Evolutionary conservation across 768 basidiomycete species (phyloP).

Genomic region (Lyophyllum atratum): DNA sequence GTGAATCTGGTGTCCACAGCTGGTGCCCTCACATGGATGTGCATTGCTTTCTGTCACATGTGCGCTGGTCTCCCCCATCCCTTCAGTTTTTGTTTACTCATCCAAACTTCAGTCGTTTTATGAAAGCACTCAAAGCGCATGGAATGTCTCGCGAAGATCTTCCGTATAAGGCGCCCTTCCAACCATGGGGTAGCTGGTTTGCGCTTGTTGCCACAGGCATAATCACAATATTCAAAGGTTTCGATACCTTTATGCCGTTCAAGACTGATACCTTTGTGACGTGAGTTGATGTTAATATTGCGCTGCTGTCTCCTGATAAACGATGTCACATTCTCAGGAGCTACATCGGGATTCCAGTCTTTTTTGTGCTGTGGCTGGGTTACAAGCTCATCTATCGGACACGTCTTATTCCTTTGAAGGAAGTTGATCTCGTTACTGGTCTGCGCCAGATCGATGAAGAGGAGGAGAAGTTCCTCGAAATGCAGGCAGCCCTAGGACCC

Average conservation of each 20-base stretch:
- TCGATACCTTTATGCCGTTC: conserved; percentile 52
- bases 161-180: conserved; percentile 61
- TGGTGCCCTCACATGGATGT: conserved; percentile 51
- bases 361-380: conserved; percentile 39
- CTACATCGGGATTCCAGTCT: conserved; percentile 45
- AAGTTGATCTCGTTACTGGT: conserved; percentile 64
- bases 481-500: conserved; percentile 44
- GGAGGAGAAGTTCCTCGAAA: conserved; percentile 50
- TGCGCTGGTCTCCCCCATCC: conserved; percentile 28
- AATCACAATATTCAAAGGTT: conserved; percentile 62
- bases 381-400: conserved; percentile 43
- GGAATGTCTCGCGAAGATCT: conserved; percentile 42
- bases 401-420: conserved; percentile 39
- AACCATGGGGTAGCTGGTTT: conserved; percentile 62
- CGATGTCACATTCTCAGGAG: conserved; percentile 33
- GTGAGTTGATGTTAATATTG: conserved; percentile 29
- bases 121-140: conserved; percentile 44
- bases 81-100: neutral
- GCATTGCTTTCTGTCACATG: conserved; percentile 63
- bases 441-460: conserved; percentile 64
- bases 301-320: conserved; percentile 1
- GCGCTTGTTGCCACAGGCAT: conserved; percentile 53
- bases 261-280: conserved; percentile 61
- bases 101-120: conserved; percentile 35
- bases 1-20: conserved; percentile 51